Conservation (phyloP, 2,329 filamentous ascomycete genomes). For the Fusarium foetens region DNA sequence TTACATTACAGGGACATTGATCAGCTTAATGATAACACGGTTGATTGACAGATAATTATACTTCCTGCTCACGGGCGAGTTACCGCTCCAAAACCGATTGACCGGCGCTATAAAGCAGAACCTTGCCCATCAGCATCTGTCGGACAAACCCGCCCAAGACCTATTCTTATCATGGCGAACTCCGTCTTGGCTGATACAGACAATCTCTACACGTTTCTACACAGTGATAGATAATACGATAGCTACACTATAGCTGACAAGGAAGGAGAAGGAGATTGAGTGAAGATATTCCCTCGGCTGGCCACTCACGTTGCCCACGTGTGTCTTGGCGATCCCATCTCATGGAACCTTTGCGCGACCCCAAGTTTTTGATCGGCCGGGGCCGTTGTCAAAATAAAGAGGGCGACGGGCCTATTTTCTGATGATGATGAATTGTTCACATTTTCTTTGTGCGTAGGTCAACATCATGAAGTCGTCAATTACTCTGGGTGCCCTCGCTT, state of each 20-base stretch:
- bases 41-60: not conserved
- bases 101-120: slow-evolving; percentile 22
- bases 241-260: not conserved
- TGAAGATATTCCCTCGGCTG: slow-evolving; percentile 12
- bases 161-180: not conserved
- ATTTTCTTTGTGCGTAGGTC: not conserved
- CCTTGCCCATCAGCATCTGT: slow-evolving; percentile 31
- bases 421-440: not conserved
- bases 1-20: not conserved
- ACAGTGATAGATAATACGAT: not conserved
- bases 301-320: slow-evolving; percentile 44
- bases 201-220: not conserved
- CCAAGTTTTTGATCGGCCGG: slow-evolving; percentile 17
- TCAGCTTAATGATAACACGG: not conserved
- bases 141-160: slow-evolving; percentile 3
- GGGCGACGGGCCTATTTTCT: slow-evolving; percentile 14
- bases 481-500: slow-evolving; percentile 38
- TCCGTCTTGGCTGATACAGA: slow-evolving; percentile 4
- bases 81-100: slow-evolving; percentile 2
- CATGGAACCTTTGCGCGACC: slow-evolving; percentile 27
- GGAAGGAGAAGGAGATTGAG: not conserved
- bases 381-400: slow-evolving; percentile 26
- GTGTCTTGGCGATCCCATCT: slow-evolving; percentile 40
- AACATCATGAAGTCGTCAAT: slow-evolving; percentile 39
- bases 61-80: not conserved